These are phyloP conservation scores for Hanseniaspora occidentalis DNA, from an alignment of 805 yeast species.

Conservation along the genomic window DNA sequence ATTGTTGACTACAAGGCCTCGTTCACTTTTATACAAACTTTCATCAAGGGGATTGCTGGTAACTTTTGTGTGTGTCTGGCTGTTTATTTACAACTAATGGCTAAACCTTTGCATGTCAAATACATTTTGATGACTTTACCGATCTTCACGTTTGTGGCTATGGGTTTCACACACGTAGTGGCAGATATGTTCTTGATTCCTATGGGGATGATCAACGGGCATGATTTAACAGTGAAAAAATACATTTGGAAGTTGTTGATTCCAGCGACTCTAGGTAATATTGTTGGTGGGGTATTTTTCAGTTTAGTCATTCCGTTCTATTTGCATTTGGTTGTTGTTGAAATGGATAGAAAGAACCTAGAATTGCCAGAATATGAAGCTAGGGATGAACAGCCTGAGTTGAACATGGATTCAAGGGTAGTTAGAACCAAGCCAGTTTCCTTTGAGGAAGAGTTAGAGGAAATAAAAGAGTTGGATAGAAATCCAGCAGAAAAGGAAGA, in stretches of 20 bases:
- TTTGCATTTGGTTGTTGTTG: slow-evolving; percentile 59
- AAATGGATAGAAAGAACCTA: slow-evolving; percentile 48
- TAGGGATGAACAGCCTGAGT: slow-evolving; percentile 70
- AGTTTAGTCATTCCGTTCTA: slow-evolving; percentile 59
- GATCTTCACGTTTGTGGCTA: slow-evolving; percentile 61
- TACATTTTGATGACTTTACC: slow-evolving; percentile 52
- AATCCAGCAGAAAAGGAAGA: slow-evolving; percentile 6
- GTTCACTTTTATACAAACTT: slow-evolving; percentile 44
- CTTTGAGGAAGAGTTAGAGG: slow-evolving; percentile 7
- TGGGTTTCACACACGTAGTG: slow-evolving; percentile 71
- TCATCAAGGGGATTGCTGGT: slow-evolving; percentile 62
- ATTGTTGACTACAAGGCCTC: slow-evolving; percentile 33
- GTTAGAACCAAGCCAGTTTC: slow-evolving; percentile 32
- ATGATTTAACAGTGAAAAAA: slow-evolving; percentile 46
- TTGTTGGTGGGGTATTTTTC: slow-evolving; percentile 66
- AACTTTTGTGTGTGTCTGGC: slow-evolving; percentile 70
- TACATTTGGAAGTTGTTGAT: slow-evolving; percentile 64
- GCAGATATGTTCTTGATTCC: slow-evolving; percentile 70
- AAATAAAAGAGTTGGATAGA: slow-evolving; percentile 3
- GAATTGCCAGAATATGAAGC: slow-evolving; percentile 58
- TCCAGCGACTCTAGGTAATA: slow-evolving; percentile 64
- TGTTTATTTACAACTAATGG: slow-evolving; percentile 63
- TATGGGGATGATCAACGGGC: slow-evolving; percentile 56
- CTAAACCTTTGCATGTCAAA: slow-evolving; percentile 70
- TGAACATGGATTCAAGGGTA: slow-evolving; percentile 68